These are phyloP conservation scores for Ganoderma resinaceum DNA, from an alignment of 1,284 basidiomycete species.

Conservation along the genomic window DNA sequence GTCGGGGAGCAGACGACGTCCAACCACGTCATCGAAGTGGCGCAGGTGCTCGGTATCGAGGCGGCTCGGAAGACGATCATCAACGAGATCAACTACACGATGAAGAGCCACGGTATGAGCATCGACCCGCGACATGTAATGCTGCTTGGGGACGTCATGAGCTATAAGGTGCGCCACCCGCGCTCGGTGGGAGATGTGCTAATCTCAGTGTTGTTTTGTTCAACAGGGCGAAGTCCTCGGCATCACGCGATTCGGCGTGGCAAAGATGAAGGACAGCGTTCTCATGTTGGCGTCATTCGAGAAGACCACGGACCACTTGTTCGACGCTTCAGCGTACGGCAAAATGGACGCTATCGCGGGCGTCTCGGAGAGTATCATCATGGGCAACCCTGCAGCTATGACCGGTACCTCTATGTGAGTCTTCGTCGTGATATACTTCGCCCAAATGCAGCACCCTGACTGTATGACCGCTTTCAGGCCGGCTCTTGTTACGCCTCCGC, in stretches of 20 bases:
- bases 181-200: not conserved
- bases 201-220: not conserved
- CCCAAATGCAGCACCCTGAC: not conserved
- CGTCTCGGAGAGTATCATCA: conserved; percentile 99
- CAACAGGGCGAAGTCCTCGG: conserved; percentile 95
- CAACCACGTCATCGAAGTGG: conserved; percentile 98
- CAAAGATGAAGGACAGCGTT: conserved; percentile 99
- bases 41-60: conserved; percentile 95
- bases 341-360: conserved; percentile 96
- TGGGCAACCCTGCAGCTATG: conserved; percentile 97
- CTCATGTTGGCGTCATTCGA: conserved; percentile 99
- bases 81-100: conserved; percentile 97
- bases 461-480: conserved; percentile 48
- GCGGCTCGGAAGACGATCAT: conserved; percentile 95
- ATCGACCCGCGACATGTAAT: conserved; percentile 99
- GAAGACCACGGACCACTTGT: conserved; percentile 99
- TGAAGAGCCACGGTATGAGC: conserved; percentile 97
- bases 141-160: conserved; percentile 99
- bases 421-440: not conserved
- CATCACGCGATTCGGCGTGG: conserved; percentile 99
- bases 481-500: conserved; percentile 61
- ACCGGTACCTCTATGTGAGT: conserved; percentile 94
- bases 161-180: conserved; percentile 78
- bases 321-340: conserved; percentile 96
- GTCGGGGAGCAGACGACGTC: conserved; percentile 92